A percentile compares a stretch with the other conserved stretches of the same genome.
These are phyloP conservation scores for Pythium folliculosum DNA, from an alignment of 352 stramenopile genomes.

Conservation along the genomic window DNA sequence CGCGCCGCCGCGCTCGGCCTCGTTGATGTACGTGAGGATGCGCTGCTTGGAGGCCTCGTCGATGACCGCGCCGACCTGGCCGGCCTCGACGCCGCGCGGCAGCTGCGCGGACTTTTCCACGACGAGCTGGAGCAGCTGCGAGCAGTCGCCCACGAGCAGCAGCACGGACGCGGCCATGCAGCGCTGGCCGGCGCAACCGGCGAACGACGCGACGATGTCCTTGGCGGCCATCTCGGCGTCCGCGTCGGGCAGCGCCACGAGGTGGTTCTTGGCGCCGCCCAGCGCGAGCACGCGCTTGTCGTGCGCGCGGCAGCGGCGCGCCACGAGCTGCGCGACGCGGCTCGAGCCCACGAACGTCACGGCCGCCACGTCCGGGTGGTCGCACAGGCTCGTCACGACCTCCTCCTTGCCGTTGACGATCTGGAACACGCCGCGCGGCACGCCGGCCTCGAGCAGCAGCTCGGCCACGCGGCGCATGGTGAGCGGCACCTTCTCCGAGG, in stretches of 20 bases:
- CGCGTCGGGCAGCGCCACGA: conserved; percentile 95
- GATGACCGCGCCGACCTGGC: conserved; percentile 96
- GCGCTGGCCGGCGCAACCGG: conserved; percentile 94
- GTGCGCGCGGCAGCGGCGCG: conserved; percentile 83
- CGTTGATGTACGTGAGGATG: conserved; percentile 95
- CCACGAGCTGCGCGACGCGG: conserved; percentile 92
- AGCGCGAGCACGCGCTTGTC: conserved; percentile 96
- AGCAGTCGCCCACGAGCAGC: conserved; percentile 85
- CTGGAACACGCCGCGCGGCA: conserved; percentile 95
- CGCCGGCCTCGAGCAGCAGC: conserved; percentile 90
- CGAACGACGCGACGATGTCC: conserved; percentile 96
- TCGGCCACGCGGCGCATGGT: conserved; percentile 91
- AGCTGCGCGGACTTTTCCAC: conserved; percentile 88
- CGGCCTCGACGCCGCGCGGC: conserved; percentile 85
- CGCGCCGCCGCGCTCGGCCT: conserved; percentile 80
- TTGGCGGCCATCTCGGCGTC: conserved; percentile 90
- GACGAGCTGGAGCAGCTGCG: conserved; percentile 82
- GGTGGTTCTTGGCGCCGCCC: conserved; percentile 97
- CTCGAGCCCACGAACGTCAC: conserved; percentile 97
- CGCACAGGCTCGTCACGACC: conserved; percentile 91
- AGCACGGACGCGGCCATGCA: conserved; percentile 98
- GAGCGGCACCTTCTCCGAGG: conserved; percentile 95
- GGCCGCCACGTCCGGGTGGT: conserved; percentile 84
- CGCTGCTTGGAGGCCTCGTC: conserved; percentile 87
- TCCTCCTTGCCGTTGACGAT: conserved; percentile 94